A percentile compares a stretch with the other conserved stretches of the same genome.
phyloP scores from a whole-genome alignment of 1,139 yeast genomes.

The Sugiyamaella castrensis region DNA sequence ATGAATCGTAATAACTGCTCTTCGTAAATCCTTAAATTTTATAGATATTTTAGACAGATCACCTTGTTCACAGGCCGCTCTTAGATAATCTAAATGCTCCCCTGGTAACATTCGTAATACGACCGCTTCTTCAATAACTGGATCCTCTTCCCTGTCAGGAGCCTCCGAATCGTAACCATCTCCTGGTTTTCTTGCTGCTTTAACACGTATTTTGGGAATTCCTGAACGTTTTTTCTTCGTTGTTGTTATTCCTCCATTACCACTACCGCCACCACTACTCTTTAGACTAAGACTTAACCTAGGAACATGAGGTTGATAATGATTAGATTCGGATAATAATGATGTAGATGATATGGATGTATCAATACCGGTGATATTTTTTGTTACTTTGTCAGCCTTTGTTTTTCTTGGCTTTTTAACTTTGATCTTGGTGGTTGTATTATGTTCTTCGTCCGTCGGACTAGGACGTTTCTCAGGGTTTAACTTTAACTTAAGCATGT shows the following conservation, averaged over 20 bases:
- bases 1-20: conserved; percentile 63
- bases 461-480: conserved; percentile 34
- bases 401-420: conserved; percentile 52
- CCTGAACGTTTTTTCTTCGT: conserved; percentile 29
- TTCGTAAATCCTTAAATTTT: conserved; percentile 76
- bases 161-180: conserved; percentile 98
- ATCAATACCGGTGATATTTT: conserved; percentile 8
- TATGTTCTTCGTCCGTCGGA: conserved; percentile 83
- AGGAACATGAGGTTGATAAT: conserved; percentile 4
- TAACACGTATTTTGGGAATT: conserved; percentile 68
- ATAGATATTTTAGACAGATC: conserved; percentile 71
- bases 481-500: conserved; percentile 31
- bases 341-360: not conserved
- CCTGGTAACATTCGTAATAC: conserved; percentile 78
- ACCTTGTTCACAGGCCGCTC: conserved; percentile 75
- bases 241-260: not conserved
- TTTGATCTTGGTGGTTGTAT: conserved; percentile 59
- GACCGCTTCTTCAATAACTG: conserved; percentile 83
- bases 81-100: conserved; percentile 71
- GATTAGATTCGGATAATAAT: too few relatives aligned
- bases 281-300: conserved; percentile 35
- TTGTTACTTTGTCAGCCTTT: conserved; percentile 7
- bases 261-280: conserved; percentile 18
- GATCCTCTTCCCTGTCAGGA: conserved; percentile 94
- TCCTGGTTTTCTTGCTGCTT: conserved; percentile 83